Conservation (phyloP, 106 monocot genomes). For the Dioscorea dumetorum region DNA sequence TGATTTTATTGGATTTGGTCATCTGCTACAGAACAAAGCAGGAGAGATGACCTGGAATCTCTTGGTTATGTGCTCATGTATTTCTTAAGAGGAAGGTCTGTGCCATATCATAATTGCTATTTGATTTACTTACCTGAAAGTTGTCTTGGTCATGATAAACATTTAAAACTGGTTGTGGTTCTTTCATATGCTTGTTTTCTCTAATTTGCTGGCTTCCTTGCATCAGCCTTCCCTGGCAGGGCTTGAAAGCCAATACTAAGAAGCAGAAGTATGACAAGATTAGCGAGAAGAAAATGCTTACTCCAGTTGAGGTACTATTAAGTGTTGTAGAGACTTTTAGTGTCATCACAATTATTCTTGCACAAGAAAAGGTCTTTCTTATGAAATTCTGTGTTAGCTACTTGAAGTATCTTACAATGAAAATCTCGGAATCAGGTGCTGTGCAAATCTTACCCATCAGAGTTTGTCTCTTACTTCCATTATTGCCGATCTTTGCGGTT, state of each 20-base stretch:
- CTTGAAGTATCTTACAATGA: too few species aligned
- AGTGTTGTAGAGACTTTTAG: neutral
- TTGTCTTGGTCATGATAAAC: neutral
- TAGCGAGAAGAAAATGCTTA: constrained; percentile 93
- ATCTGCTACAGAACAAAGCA: constrained; percentile 69
- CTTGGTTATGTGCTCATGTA: constrained; percentile 98
- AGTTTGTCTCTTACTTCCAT: constrained; percentile 73
- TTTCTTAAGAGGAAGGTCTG: constrained; percentile 90
- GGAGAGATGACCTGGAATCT: constrained; percentile 92
- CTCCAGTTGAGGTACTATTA: constrained; percentile 68
- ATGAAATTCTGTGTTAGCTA: too few species aligned
- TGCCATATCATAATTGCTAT: neutral
- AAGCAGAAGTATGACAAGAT: constrained; percentile 97
- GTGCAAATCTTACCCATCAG: constrained; percentile 63
- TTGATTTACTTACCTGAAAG: too few species aligned
- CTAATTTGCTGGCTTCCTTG: constrained; percentile 1
- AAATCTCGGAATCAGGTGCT: constrained; percentile 27
- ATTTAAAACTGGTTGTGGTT: neutral
- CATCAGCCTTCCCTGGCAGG: constrained; percentile 89
- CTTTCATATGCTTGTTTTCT: neutral
- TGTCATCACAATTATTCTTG: neutral
- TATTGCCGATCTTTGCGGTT: constrained; percentile 68
- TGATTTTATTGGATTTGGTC: too few species aligned
- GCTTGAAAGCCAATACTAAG: constrained; percentile 85
- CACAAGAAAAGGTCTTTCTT: too few species aligned